Conservation (phyloP, 1,284 basidiomycete genomes). For the Volvariella surrecta region DNA sequence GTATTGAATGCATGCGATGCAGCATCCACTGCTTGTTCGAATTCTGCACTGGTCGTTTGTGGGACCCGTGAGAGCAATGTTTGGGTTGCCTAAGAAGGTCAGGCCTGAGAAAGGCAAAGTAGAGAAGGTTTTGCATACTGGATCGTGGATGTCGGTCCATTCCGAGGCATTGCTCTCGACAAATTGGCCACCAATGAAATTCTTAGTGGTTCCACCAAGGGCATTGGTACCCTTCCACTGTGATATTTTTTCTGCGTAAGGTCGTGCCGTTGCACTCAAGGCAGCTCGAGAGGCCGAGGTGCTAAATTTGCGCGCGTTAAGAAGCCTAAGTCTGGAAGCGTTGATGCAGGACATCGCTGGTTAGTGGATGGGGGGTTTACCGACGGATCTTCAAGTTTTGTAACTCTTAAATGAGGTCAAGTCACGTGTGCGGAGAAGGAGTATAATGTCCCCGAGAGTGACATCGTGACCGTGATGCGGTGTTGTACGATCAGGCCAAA, state of each 20-base stretch:
- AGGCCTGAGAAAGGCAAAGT: not conserved
- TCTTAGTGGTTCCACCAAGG: slow-evolving; percentile 78
- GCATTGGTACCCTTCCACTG: slow-evolving; percentile 84
- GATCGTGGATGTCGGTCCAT: slow-evolving; percentile 86
- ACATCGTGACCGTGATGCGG: not conserved
- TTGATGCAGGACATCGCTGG: slow-evolving; percentile 25
- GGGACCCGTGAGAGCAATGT: slow-evolving; percentile 84
- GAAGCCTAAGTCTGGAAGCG: slow-evolving; percentile 24
- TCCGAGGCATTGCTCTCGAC: slow-evolving; percentile 69
- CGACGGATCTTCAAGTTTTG: no score
- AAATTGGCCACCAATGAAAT: slow-evolving; percentile 86
- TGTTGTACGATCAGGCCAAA: no score
- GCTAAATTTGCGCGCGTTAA: slow-evolving; percentile 25
- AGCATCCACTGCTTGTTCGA: slow-evolving; percentile 78
- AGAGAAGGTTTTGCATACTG: slow-evolving; percentile 40
- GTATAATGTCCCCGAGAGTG: slow-evolving; percentile 10
- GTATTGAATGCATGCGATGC: slow-evolving; percentile 85
- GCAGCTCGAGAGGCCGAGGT: slow-evolving; percentile 38
- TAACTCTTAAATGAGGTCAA: no score
- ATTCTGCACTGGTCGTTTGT: slow-evolving; percentile 79
- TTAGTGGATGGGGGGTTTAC: no score
- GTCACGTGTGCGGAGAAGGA: no score
- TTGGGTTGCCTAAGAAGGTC: slow-evolving; percentile 66
- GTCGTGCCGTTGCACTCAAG: slow-evolving; percentile 42
- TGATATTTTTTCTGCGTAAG: slow-evolving; percentile 60